Conservation (phyloP, 1,139 yeast species). For the Arxiozyma heterogenica region DNA sequence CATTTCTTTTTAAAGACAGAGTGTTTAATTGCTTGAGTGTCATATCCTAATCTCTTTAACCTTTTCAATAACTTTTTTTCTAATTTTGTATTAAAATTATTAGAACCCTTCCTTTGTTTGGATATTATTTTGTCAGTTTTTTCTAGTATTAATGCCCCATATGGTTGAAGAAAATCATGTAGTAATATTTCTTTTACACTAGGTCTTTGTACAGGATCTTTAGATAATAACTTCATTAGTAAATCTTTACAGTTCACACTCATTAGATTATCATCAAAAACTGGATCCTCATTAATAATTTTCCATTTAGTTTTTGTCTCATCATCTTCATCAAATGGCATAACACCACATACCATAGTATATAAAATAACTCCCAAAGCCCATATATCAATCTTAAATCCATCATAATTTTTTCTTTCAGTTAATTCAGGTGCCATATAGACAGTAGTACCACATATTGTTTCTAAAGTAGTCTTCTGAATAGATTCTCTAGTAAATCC, state of each 20-base stretch:
- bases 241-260: conserved; percentile 44
- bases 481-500: conserved; percentile 85
- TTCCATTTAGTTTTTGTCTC: conserved; percentile 52
- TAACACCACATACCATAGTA: conserved; percentile 74
- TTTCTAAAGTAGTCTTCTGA: conserved; percentile 52
- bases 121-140: conserved; percentile 38
- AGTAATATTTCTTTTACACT: conserved; percentile 49
- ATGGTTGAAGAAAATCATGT: conserved; percentile 50
- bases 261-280: conserved; percentile 31
- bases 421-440: conserved; percentile 93
- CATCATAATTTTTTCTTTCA: conserved; percentile 60
- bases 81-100: conserved; percentile 47
- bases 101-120: conserved; percentile 32
- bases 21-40: conserved; percentile 51
- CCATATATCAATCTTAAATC: conserved; percentile 84
- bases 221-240: conserved; percentile 47
- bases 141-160: conserved; percentile 38
- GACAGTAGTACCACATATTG: conserved; percentile 89
- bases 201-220: conserved; percentile 62
- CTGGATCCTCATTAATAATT: conserved; percentile 61
- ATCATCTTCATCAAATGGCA: conserved; percentile 85
- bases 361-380: conserved; percentile 88
- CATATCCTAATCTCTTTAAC: conserved; percentile 57
- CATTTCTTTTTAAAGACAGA: conserved; percentile 56
- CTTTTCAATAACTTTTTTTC: conserved; percentile 62